Conservation (phyloP, 352 stramenopile species). For the Phytophthora fragariae region DNA sequence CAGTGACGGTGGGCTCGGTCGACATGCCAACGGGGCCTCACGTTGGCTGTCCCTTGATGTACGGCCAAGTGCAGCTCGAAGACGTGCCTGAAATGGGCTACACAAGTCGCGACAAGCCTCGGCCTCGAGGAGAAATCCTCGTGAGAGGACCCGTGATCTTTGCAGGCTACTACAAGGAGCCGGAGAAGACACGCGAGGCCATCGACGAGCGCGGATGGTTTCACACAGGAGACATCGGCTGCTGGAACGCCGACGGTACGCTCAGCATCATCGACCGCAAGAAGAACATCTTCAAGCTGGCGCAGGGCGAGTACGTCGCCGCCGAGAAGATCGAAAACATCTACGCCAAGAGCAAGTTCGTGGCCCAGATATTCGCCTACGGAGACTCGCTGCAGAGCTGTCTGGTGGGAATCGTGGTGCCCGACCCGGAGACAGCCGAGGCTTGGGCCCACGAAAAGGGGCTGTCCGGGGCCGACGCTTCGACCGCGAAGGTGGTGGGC, state of each 20-base stretch:
- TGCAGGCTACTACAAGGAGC: constrained; percentile 94
- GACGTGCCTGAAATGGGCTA: constrained; percentile 98
- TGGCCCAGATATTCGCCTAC: constrained; percentile 94
- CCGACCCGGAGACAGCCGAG: constrained; percentile 55
- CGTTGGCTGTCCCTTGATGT: constrained; percentile 87
- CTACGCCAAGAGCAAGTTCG: constrained; percentile 89
- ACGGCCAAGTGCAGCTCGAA: constrained; percentile 90
- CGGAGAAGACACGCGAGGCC: constrained; percentile 88
- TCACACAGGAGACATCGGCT: constrained; percentile 95
- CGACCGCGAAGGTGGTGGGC: constrained; percentile 40
- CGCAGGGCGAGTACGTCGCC: constrained; percentile 95
- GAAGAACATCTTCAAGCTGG: constrained; percentile 94
- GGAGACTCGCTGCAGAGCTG: constrained; percentile 93
- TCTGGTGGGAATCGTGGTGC: constrained; percentile 93
- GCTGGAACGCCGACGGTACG: constrained; percentile 91
- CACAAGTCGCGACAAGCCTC: constrained; percentile 66
- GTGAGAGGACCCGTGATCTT: constrained; percentile 83
- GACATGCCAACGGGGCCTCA: constrained; percentile 77
- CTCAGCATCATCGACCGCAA: constrained; percentile 89
- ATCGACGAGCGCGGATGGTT: constrained; percentile 94
- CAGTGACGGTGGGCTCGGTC: constrained; percentile 61
- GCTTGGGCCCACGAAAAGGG: constrained; percentile 41
- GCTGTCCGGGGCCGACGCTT: constrained; percentile 35
- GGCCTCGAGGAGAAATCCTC: constrained; percentile 59
- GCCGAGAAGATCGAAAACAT: constrained; percentile 96